Base-by-base conservation (phyloP, 116 monocot genomes). In the Dioscorea cayenensis region DNA sequence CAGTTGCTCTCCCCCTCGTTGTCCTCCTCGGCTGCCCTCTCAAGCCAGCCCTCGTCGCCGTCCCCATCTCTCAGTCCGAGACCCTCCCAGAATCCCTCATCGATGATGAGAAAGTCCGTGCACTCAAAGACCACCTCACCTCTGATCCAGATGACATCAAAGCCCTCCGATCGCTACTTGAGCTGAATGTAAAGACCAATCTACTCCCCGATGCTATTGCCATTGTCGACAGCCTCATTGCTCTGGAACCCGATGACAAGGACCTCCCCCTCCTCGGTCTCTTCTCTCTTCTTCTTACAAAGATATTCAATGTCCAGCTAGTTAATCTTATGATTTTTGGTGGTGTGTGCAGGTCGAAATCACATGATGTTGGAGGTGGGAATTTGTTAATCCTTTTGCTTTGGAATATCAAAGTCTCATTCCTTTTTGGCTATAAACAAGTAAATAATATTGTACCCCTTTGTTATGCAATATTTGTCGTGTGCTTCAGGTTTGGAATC, bases 281-380 rank as follows among this genome's bases (percentile, higher is more conserved):
- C 25, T 25, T 25, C 25, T 23, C 6, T 20, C 2, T 25, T 25
- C 25, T 25, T 25, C 25, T 43, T 67, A 60, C 13, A 67, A 60
- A 36, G 25, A 60, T 23, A 43, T 49, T 69, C 36, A 61, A 2
- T 9, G 0, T 22, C 28, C 28, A 63, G 43, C 12, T 43, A 38
- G 29, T 58, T 28, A 9, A 64, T 29, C 23, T 63, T 63, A 6
- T 28, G 17, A 20, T 23, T 78, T 21, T 72, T 74, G 71, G 1
- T 50, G 28, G 23, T 77, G 14, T 66, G 60, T 60, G 77, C 87
- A 95, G 95, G 95, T 84, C 90, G 92, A 77, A 92, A 95, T 73
- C 95, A 95, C 84, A 85, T 95, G 85, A 92, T 95, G 95, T 68
- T 95, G 83, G 95, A 95, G 95, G 95, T 95, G 70, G 84, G 35